Evolutionary conservation across 345 rosid genomes (phyloP).

Genomic region (Diplotaxis tenuifolia): DNA sequence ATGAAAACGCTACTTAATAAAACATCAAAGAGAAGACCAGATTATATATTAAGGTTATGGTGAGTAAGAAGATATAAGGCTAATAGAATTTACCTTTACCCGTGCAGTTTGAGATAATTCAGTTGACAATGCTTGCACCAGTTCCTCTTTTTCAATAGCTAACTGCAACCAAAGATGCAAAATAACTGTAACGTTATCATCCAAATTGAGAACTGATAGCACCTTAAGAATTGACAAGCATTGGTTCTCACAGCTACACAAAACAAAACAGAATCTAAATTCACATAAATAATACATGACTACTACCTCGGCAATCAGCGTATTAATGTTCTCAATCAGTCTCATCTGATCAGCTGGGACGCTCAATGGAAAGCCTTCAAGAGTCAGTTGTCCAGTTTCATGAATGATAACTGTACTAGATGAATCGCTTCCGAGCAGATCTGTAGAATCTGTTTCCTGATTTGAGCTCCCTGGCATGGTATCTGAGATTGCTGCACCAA

Average conservation of each 20-base stretch:
- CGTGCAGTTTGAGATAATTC: constrained; percentile 67
- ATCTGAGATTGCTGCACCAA: constrained; percentile 36
- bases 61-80: background rate
- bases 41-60: background rate
- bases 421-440: constrained; percentile 43
- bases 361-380: constrained; percentile 55
- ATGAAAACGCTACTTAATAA: background rate
- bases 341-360: constrained; percentile 85
- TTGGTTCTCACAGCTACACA: constrained; percentile 4
- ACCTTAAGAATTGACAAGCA: background rate
- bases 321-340: constrained; percentile 67
- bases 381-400: constrained; percentile 45
- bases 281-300: background rate
- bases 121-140: constrained; percentile 69
- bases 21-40: background rate
- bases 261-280: background rate
- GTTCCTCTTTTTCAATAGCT: constrained; percentile 82
- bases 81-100: constrained; percentile 68
- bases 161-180: constrained; percentile 51
- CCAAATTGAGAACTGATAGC: constrained; percentile 6
- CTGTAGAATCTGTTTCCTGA: constrained; percentile 41
- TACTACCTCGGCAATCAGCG: constrained; percentile 71
- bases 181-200: background rate
- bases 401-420: constrained; percentile 38
- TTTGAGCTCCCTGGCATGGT: constrained; percentile 37